Conservation (phyloP, 768 basidiomycete species). For the Pulveroboletus sp. region DNA sequence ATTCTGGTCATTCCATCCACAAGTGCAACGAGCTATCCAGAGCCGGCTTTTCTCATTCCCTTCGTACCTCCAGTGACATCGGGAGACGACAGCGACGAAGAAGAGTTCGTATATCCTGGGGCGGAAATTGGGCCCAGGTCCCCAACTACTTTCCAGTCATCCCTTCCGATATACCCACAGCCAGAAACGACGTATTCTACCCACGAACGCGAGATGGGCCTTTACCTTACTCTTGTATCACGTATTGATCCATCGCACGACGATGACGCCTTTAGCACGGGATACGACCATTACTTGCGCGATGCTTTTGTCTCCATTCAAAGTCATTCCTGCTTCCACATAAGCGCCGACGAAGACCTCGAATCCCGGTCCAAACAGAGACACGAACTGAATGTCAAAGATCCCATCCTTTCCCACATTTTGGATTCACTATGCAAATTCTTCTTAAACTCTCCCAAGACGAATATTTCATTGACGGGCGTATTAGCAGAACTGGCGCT, state of each 20-base stretch:
- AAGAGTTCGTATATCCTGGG: conserved; percentile 42
- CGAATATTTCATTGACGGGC: conserved; percentile 85
- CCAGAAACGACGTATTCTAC: conserved; percentile 74
- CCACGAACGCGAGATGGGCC: conserved; percentile 77
- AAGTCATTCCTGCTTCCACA: conserved; percentile 53
- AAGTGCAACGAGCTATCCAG: conserved; percentile 69
- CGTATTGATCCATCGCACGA: conserved; percentile 67
- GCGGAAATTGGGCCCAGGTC: conserved; percentile 18
- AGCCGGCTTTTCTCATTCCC: conserved; percentile 41
- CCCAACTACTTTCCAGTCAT: conserved; percentile 11
- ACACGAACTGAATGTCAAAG: conserved; percentile 75
- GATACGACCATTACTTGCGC: conserved; percentile 76
- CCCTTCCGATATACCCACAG: conserved; percentile 44
- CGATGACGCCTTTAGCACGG: conserved; percentile 74
- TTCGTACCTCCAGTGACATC: conserved; percentile 18
- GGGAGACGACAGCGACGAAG: conserved; percentile 49
- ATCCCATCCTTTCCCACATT: conserved; percentile 66
- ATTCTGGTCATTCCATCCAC: conserved; percentile 66
- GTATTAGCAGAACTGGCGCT: conserved; percentile 73
- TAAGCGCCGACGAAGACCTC: conserved; percentile 40
- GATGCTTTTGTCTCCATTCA: conserved; percentile 71
- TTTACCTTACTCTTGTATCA: conserved; percentile 77
- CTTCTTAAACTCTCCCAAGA: conserved; percentile 81
- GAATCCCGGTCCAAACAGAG: conserved; percentile 42
- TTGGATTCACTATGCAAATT: conserved; percentile 71